Percentiles rank a stretch among this genome's conserved stretches.
Conservation (phyloP, 2,329 filamentous ascomycete genomes). For the Pestalotiopsis fici region DNA sequence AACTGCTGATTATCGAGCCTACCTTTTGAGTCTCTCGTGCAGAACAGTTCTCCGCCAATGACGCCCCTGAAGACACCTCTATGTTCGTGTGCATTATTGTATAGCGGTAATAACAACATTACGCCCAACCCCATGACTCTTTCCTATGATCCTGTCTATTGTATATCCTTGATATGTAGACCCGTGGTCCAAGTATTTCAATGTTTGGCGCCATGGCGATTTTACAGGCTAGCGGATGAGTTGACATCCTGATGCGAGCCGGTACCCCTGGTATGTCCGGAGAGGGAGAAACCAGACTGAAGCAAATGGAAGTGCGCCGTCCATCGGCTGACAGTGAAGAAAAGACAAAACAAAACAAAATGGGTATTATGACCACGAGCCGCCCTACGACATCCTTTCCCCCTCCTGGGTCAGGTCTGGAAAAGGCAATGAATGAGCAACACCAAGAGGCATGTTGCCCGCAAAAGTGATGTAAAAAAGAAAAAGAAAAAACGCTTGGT, state of each 20-base stretch:
- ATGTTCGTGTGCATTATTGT: neutral
- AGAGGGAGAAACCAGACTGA: neutral
- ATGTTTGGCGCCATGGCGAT: neutral
- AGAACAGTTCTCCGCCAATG: neutral
- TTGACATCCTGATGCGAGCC: neutral
- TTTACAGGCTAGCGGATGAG: neutral
- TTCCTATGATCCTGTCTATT: constrained; percentile 1
- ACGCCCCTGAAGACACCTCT: neutral
- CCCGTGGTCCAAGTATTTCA: neutral
- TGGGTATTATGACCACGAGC: neutral
- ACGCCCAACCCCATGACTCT: neutral
- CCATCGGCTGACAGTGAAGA: neutral
- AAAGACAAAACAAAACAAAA: neutral
- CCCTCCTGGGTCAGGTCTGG: neutral
- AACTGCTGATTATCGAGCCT: neutral
- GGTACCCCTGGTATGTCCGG: neutral
- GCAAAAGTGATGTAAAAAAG: neutral
- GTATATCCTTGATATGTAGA: neutral
- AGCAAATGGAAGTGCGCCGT: neutral
- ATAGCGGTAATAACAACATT: neutral
- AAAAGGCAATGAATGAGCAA: neutral
- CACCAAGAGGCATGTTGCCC: neutral
- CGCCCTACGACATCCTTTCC: neutral
- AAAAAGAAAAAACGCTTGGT: neutral
- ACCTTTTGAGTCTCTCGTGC: neutral